Percentiles rank a stretch among this genome's conserved stretches.
Conservation (phyloP, 768 basidiomycete species). For the Boletales sp. region DNA sequence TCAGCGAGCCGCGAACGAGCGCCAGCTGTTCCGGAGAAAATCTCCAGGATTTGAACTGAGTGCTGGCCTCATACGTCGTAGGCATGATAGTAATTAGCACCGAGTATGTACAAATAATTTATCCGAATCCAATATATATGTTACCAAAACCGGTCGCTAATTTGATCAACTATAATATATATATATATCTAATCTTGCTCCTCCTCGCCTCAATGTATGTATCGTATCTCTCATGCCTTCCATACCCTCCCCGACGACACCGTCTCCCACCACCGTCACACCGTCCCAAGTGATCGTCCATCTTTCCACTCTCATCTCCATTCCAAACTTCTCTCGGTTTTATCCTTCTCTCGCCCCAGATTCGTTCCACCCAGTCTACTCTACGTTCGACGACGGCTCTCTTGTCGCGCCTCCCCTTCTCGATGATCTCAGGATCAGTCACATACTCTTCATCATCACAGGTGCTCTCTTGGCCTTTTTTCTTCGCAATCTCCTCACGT, state of each 20-base stretch:
- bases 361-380: conserved; percentile 47
- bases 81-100: background rate
- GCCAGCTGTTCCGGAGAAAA: conserved; percentile 69
- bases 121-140: background rate
- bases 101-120: background rate
- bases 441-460: conserved; percentile 44
- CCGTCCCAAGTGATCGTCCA: conserved; percentile 39
- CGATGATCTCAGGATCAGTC: conserved; percentile 39
- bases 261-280: background rate
- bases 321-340: conserved; percentile 44
- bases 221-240: conserved; percentile 1
- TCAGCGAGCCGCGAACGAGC: conserved; percentile 61
- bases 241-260: background rate
- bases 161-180: no score
- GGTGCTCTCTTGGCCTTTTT: conserved; percentile 51
- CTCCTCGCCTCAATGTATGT: background rate
- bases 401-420: conserved; percentile 46
- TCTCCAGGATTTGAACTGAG: conserved; percentile 86
- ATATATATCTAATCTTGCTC: no score
- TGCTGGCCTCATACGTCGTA: conserved; percentile 71
- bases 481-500: conserved; percentile 48
- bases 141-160: no score
- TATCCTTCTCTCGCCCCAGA: conserved; percentile 38
- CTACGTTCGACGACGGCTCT: conserved; percentile 53
- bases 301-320: conserved; percentile 46